Conservation (phyloP, 345 rosid species). For the Ricinus communis region DNA sequence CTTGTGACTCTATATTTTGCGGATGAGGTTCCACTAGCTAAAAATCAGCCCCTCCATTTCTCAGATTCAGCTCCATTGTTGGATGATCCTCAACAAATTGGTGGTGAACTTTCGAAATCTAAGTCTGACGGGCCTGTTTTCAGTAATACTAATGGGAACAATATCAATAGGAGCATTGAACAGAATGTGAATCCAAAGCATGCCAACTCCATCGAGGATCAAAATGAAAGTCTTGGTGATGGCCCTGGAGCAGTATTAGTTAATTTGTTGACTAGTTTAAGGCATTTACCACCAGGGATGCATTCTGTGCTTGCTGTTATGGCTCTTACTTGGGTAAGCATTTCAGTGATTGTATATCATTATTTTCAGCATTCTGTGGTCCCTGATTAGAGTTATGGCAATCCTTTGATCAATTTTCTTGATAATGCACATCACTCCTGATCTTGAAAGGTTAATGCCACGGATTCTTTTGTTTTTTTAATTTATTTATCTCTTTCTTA, state of each 20-base stretch:
- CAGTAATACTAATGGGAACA: constrained; percentile 35
- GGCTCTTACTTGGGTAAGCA: constrained; percentile 95
- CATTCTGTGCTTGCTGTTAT: constrained; percentile 86
- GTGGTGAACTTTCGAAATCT: constrained; percentile 45
- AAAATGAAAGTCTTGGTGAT: constrained; percentile 54
- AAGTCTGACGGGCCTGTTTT: constrained; percentile 33
- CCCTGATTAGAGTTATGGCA: not conserved
- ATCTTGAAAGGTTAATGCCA: constrained; percentile 14
- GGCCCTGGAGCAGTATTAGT: constrained; percentile 93
- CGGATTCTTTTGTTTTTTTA: not conserved
- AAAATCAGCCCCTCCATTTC: constrained; percentile 37
- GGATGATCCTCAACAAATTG: constrained; percentile 49
- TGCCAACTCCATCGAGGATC: constrained; percentile 37
- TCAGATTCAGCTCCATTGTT: constrained; percentile 87
- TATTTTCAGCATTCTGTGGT: not conserved
- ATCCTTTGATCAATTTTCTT: not conserved
- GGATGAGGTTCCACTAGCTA: constrained; percentile 68
- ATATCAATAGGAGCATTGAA: constrained; percentile 38
- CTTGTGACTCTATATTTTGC: constrained; percentile 86
- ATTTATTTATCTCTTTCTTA: not conserved
- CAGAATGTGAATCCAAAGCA: constrained; percentile 33
- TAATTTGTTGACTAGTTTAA: constrained; percentile 86
- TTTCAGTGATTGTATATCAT: constrained; percentile 1
- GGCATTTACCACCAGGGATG: constrained; percentile 94
- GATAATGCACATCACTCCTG: not conserved